Base-by-base conservation (phyloP, 1,139 yeast genomes). In the Magnusiomyces tetraspermus region DNA sequence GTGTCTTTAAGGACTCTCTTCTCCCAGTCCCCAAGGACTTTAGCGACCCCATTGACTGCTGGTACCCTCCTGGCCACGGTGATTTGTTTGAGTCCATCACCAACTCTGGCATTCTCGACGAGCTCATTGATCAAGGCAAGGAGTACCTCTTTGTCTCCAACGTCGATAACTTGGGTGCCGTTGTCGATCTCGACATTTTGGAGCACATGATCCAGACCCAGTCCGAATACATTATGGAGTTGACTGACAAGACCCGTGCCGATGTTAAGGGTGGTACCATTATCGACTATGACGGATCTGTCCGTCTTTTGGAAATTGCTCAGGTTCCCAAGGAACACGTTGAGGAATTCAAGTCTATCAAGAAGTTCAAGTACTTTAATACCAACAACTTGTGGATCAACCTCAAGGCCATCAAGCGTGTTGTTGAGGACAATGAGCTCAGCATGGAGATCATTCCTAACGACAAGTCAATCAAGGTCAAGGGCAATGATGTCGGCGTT, bases 51-150 rank as follows among this genome's bases (percentile, higher is more conserved):
- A 77, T 85, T 64, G 95, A 87, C 65, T 72, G 82, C 51, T 92
- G 98, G 98, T 94, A 92, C 71, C 98, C 98, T 51, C 98, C 98
- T 26, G 98, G 98, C 51, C 98, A 92, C 71, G 98, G 98, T 72
- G 98, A 92, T 72, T 76, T 92, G 71, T 92, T 90, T 64, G 98
- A 92, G 74, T 76, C 95, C 31, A 76, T 92, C 67, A 83, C 86
- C 57, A 82, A 87, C 58, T 83, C 95, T 21, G 98, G 98, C 56
- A 92, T 92, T 67, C 78, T 92, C 63, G 98, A 92, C 68, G 82
- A 87, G 58, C 78, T 92, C 62, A 77, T 92, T 63, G 89, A 84
- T 52, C 94, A 88, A 68, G 98, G 98, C 62, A 88, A 95, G 75
- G 98, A 92, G 74, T 77, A 88, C 59, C 76, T 92, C 66, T 92